Evolutionary conservation across 106 monocot species (phyloP).

Genomic region (Allium cepa): DNA sequence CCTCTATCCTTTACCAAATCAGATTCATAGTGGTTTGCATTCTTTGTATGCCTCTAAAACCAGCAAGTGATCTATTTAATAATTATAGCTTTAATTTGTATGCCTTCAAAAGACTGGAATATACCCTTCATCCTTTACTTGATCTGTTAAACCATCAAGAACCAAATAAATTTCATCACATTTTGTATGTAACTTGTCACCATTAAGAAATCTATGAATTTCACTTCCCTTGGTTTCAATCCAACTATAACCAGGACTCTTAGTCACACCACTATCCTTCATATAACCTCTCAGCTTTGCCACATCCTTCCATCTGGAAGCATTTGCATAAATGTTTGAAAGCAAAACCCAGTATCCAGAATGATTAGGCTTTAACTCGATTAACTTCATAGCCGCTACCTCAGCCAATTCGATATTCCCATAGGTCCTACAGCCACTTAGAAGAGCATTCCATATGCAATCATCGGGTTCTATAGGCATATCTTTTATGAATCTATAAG

Average conservation of each 20-base stretch:
- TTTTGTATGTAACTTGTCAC: constrained; percentile 28
- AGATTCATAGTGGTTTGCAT: too few species aligned
- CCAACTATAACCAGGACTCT: constrained; percentile 60
- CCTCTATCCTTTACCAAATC: too few species aligned
- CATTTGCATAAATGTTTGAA: constrained; percentile 71
- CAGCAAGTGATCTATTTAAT: too few species aligned
- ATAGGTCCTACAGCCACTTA: constrained; percentile 62
- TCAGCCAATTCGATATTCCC: constrained; percentile 60
- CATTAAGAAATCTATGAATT: constrained; percentile 29
- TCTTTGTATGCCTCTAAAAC: too few species aligned
- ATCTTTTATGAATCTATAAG: constrained; percentile 43
- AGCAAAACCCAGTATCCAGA: constrained; percentile 69
- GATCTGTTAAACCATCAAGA: constrained; percentile 41
- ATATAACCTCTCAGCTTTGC: constrained; percentile 28
- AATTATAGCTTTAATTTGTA: too few species aligned
- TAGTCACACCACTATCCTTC: constrained; percentile 49
- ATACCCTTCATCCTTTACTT: constrained; percentile 39
- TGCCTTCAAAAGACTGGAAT: not conserved
- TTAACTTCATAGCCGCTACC: constrained; percentile 39
- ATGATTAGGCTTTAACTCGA: constrained; percentile 51
- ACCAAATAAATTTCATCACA: constrained; percentile 27
- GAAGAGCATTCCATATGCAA: constrained; percentile 61
- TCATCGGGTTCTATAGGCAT: constrained; percentile 73
- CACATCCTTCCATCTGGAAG: constrained; percentile 40
- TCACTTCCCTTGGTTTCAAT: constrained; percentile 40